These are phyloP conservation scores for Candida corydali DNA, from an alignment of 805 yeast genomes.

Conservation along the genomic window DNA sequence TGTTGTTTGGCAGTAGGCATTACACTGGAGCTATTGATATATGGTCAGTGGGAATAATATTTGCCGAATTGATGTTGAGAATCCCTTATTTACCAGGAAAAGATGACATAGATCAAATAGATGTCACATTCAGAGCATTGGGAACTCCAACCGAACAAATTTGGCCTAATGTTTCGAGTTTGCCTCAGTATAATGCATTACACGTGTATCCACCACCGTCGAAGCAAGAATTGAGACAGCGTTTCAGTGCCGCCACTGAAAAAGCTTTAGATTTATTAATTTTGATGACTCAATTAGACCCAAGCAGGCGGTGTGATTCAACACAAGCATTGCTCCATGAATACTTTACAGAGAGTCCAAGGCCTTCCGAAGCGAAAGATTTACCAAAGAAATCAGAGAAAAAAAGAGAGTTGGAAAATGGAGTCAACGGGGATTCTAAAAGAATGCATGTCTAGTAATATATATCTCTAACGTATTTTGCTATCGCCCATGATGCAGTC, in stretches of 20 bases:
- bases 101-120: slow-evolving; percentile 85
- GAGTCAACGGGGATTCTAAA: slow-evolving; percentile 13
- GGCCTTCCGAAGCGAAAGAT: slow-evolving; percentile 63
- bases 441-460: slow-evolving; percentile 20
- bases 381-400: slow-evolving; percentile 48
- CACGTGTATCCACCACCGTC: slow-evolving; percentile 81
- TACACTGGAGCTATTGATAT: slow-evolving; percentile 43
- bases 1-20: slow-evolving; percentile 42
- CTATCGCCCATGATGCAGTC: slow-evolving; percentile 81
- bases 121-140: slow-evolving; percentile 88
- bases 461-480: slow-evolving; percentile 53
- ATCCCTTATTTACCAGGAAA: slow-evolving; percentile 94
- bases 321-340: slow-evolving; percentile 59
- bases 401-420: slow-evolving; percentile 15
- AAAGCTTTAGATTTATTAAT: slow-evolving; percentile 72
- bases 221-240: slow-evolving; percentile 68
- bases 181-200: slow-evolving; percentile 73
- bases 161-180: slow-evolving; percentile 85
- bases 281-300: slow-evolving; percentile 72
- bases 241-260: slow-evolving; percentile 90
- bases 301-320: slow-evolving; percentile 65
- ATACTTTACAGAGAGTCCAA: slow-evolving; percentile 70
- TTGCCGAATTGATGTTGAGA: slow-evolving; percentile 93
- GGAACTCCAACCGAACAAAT: slow-evolving; percentile 92
- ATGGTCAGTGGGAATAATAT: slow-evolving; percentile 56